Evolutionary conservation across 371 early-diverging fungal species (phyloP).

Genomic region (Parasitella parasitica): DNA sequence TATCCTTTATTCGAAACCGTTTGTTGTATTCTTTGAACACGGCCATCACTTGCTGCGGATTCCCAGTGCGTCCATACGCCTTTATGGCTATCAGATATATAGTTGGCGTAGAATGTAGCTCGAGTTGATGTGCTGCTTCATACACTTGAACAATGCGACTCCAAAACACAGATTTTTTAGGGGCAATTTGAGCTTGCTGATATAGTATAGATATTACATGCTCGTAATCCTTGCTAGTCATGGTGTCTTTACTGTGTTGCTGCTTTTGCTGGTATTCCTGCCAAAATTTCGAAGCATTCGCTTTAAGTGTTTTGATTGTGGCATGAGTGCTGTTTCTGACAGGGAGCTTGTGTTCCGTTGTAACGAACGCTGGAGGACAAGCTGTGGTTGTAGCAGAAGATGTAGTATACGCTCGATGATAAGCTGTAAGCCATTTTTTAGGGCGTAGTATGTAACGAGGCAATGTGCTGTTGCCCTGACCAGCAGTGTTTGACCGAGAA

Average conservation of each 20-base stretch:
- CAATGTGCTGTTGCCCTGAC: not conserved
- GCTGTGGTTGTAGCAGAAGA: not conserved
- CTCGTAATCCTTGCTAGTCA: not conserved
- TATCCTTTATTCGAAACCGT: not conserved
- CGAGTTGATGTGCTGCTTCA: constrained; percentile 9
- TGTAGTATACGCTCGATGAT: not conserved
- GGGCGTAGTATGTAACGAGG: not conserved
- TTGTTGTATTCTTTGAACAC: constrained; percentile 16
- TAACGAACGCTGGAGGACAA: too few species aligned
- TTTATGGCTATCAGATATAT: constrained; percentile 24
- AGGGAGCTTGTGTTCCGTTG: not conserved
- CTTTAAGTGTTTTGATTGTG: not conserved
- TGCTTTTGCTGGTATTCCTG: not conserved
- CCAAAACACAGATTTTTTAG: constrained; percentile 31
- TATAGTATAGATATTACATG: not conserved
- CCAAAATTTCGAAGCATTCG: not conserved
- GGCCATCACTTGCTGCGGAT: constrained; percentile 6
- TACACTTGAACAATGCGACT: constrained; percentile 15
- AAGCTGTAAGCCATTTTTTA: not conserved
- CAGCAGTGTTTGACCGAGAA: not conserved
- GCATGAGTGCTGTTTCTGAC: not conserved
- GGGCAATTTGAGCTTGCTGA: not conserved
- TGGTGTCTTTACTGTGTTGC: not conserved
- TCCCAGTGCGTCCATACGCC: constrained; percentile 25
- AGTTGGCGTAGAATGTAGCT: constrained; percentile 10